Evolutionary conservation across 2,329 filamentous ascomycete genomes (phyloP).

Genomic region (Fusarium sp.): DNA sequence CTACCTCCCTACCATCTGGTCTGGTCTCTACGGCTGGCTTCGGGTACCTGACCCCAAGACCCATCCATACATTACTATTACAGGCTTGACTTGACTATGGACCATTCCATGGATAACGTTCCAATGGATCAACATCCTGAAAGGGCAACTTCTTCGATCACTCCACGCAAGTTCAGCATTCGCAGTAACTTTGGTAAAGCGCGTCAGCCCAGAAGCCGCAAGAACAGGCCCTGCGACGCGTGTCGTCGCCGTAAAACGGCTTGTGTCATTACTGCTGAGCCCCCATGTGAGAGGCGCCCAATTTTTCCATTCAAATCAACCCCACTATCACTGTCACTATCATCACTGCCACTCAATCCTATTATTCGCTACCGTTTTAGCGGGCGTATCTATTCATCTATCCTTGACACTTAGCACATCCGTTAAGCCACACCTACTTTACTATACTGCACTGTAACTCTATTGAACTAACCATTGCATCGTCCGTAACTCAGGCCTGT

Average conservation of each 20-base stretch:
- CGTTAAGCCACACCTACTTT: constrained; percentile 4
- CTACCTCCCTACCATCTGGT: no score
- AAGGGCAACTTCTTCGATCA: constrained; percentile 26
- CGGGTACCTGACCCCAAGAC: background rate
- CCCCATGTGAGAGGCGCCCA: constrained; percentile 56
- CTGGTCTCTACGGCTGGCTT: background rate
- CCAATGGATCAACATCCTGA: background rate
- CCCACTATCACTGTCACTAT: background rate
- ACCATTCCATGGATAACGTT: constrained; percentile 9
- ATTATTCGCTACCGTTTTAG: background rate
- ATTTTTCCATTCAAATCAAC: background rate
- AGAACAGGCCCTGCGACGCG: constrained; percentile 60
- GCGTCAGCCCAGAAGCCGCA: constrained; percentile 58
- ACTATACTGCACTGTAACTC: background rate
- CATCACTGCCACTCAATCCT: background rate
- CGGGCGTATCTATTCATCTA: background rate
- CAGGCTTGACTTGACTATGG: constrained; percentile 7
- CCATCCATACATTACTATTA: background rate
- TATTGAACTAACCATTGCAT: constrained; percentile 23
- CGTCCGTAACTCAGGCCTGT: constrained; percentile 46
- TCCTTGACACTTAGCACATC: constrained; percentile 9
- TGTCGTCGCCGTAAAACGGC: constrained; percentile 61
- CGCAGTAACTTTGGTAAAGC: constrained; percentile 58
- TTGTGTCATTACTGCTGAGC: constrained; percentile 59
- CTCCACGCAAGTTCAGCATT: constrained; percentile 55